phyloP scores from a whole-genome alignment of 2,329 filamentous ascomycete species.

The Fusarium metavorans region DNA sequence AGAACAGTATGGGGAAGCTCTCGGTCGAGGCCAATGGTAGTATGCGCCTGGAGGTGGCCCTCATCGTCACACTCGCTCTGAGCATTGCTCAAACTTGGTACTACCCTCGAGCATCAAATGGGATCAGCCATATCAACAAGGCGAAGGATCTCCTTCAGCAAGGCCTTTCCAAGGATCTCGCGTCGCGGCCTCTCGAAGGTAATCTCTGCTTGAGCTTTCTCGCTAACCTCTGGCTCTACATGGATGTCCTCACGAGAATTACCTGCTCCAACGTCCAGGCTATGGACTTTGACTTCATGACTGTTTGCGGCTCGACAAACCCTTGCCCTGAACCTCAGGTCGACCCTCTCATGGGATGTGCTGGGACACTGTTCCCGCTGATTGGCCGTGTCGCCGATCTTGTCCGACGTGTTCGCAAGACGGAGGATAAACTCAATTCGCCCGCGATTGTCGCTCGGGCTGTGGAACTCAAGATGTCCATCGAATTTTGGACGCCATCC shows the following conservation, averaged over 20 bases:
- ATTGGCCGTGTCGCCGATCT: slow-evolving; percentile 28
- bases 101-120: slow-evolving; percentile 25
- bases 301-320: neutral
- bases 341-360: slow-evolving; percentile 29
- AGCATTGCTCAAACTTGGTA: slow-evolving; percentile 29
- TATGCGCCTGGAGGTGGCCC: slow-evolving; percentile 16
- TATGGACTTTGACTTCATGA: slow-evolving; percentile 15
- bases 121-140: slow-evolving; percentile 11
- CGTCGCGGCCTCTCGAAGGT: neutral
- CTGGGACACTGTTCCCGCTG: slow-evolving; percentile 18
- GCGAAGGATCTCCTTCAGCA: slow-evolving; percentile 12
- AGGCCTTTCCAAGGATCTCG: slow-evolving; percentile 2
- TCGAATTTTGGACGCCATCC: slow-evolving; percentile 17
- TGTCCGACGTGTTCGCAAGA: slow-evolving; percentile 14
- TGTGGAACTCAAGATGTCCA: slow-evolving; percentile 7
- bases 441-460: slow-evolving; percentile 13
- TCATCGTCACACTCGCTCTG: slow-evolving; percentile 16
- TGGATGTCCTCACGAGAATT: slow-evolving; percentile 28
- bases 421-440: slow-evolving; percentile 3
- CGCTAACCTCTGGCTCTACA: slow-evolving; percentile 29
- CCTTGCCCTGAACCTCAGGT: neutral
- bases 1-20: slow-evolving; percentile 9
- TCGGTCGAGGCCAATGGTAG: neutral
- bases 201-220: slow-evolving; percentile 19
- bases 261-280: slow-evolving; percentile 11